A percentile compares a stretch with the other conserved stretches of the same genome.
phyloP scores from a whole-genome alignment of 805 yeast species.

The Saturnispora hagleri region DNA sequence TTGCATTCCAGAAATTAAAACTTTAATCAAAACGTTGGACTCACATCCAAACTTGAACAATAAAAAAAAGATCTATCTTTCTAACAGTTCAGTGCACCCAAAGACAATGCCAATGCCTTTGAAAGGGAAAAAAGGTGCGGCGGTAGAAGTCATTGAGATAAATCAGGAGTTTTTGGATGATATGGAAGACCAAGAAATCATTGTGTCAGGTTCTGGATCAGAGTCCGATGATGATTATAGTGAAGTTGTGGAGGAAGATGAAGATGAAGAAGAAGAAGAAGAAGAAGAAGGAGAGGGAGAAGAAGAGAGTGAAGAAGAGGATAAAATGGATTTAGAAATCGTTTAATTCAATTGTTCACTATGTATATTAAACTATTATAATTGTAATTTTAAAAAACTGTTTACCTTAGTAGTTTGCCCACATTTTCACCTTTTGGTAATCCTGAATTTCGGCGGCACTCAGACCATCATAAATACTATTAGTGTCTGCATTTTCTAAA shows the following conservation, averaged over 20 bases:
- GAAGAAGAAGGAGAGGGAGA: conserved; percentile 2
- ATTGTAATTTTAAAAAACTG: neutral
- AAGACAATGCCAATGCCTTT: neutral
- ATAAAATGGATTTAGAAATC: conserved; percentile 1
- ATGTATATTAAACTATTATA: neutral
- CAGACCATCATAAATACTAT: conserved; percentile 4
- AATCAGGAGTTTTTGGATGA: conserved; percentile 2
- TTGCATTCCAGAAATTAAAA: conserved; percentile 23
- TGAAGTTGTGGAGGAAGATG: neutral
- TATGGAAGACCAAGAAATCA: neutral
- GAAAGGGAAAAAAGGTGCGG: neutral
- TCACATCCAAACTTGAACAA: neutral
- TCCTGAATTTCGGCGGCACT: conserved; percentile 7
- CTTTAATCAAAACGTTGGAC: neutral
- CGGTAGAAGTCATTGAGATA: neutral
- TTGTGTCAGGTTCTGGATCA: neutral
- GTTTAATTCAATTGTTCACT: neutral
- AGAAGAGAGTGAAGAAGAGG: conserved; percentile 7
- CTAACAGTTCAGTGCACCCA: neutral
- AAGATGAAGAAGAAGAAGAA: conserved; percentile 2
- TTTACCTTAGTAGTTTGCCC: conserved; percentile 4
- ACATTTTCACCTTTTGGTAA: conserved; percentile 5
- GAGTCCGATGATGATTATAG: neutral
- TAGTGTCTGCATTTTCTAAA: neutral
- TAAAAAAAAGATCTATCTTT: neutral